These are phyloP conservation scores for Mallotus nudiflorus DNA, from an alignment of 345 rosid species.

Conservation along the genomic window DNA sequence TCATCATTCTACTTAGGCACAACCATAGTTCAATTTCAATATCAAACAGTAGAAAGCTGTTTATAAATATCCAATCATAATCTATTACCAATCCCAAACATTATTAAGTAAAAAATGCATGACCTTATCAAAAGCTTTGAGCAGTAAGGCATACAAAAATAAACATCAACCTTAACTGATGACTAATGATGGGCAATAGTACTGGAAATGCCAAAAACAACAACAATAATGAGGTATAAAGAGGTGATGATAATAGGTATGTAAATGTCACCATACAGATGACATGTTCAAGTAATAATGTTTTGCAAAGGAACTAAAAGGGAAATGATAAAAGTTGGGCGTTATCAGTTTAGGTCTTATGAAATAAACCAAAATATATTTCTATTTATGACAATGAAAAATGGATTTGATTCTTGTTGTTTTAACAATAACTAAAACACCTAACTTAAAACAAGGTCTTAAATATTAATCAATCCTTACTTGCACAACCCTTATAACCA, in stretches of 20 bases:
- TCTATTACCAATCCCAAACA: background rate
- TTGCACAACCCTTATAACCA: conserved; percentile 80
- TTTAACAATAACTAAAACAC: background rate
- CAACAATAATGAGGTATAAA: background rate
- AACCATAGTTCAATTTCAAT: background rate
- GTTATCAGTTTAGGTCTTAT: background rate
- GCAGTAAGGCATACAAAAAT: background rate
- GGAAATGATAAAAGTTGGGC: no score
- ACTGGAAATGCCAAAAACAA: background rate
- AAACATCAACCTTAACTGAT: background rate
- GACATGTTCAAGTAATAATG: no score
- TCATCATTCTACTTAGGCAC: no score
- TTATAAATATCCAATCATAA: background rate
- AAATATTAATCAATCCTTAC: conserved; percentile 52
- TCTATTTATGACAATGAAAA: no score
- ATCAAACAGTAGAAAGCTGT: background rate
- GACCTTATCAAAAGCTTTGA: background rate
- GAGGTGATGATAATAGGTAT: background rate
- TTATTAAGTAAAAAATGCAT: background rate
- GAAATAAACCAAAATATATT: background rate
- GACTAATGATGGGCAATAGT: background rate
- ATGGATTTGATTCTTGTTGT: background rate
- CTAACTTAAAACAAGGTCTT: background rate
- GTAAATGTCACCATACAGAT: no score
- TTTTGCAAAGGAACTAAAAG: no score